phyloP scores from a whole-genome alignment of 768 basidiomycete species.

The Neoboletus magnificus region DNA sequence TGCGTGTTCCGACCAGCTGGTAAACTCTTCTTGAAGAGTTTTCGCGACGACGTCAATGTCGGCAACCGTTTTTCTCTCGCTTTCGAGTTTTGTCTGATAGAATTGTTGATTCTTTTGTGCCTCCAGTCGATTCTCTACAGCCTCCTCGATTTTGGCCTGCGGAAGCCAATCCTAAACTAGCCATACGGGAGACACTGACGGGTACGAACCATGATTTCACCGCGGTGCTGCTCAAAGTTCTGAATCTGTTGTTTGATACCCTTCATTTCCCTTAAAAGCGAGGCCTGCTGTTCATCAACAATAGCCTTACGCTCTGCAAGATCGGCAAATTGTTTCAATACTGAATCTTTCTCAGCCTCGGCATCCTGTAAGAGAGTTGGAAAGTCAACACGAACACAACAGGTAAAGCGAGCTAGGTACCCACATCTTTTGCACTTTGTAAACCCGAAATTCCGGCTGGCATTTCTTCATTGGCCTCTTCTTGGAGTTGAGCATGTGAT shows the following conservation, averaged over 20 bases:
- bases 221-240: constrained; percentile 46
- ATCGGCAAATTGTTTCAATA: constrained; percentile 48
- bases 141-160: constrained; percentile 50
- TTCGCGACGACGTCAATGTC: constrained; percentile 45
- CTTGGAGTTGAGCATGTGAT: constrained; percentile 42
- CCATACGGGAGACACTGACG: not conserved
- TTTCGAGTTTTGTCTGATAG: constrained; percentile 51
- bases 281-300: constrained; percentile 44
- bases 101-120: constrained; percentile 48
- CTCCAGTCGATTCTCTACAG: constrained; percentile 46
- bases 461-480: constrained; percentile 66
- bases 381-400: not conserved
- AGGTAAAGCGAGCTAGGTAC: constrained; percentile 12
- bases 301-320: constrained; percentile 43
- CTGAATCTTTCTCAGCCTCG: constrained; percentile 46
- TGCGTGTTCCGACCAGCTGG: constrained; percentile 65
- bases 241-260: constrained; percentile 46
- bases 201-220: constrained; percentile 43
- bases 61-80: constrained; percentile 45
- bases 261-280: constrained; percentile 42
- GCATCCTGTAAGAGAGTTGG: constrained; percentile 43
- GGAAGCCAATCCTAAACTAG: not conserved
- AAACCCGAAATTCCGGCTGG: constrained; percentile 60
- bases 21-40: constrained; percentile 59
- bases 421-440: constrained; percentile 51